Conservation (phyloP, 2,329 filamentous ascomycete species). For the Atkinsonella texensis region DNA sequence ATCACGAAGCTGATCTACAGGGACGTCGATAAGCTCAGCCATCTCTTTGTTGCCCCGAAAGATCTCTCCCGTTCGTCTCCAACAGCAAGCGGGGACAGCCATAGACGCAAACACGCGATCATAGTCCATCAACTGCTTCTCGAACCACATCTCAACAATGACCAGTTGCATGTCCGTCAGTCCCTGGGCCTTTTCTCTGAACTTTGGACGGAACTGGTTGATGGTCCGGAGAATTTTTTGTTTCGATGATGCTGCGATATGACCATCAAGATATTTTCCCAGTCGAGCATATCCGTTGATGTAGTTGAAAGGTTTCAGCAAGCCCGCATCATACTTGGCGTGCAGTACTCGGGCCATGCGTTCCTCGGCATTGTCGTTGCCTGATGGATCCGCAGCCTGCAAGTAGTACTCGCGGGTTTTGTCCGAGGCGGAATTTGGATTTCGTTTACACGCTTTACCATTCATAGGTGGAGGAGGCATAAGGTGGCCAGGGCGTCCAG, state of each 20-base stretch:
- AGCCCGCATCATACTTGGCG: conserved; percentile 90
- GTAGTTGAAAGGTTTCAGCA: conserved; percentile 96
- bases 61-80: conserved; percentile 93
- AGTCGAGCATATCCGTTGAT: conserved; percentile 89
- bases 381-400: conserved; percentile 88
- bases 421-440: conserved; percentile 58
- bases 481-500: conserved; percentile 19
- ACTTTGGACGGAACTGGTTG: conserved; percentile 88
- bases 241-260: conserved; percentile 71
- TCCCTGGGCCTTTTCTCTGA: conserved; percentile 84
- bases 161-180: conserved; percentile 91
- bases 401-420: conserved; percentile 86
- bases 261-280: conserved; percentile 80
- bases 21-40: conserved; percentile 89
- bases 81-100: conserved; percentile 96
- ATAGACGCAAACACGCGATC: conserved; percentile 97
- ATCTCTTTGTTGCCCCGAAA: conserved; percentile 98
- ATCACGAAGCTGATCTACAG: conserved; percentile 81
- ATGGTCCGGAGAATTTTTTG: conserved; percentile 87
- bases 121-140: conserved; percentile 91
- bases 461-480: conserved; percentile 37
- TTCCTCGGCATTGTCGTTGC: conserved; percentile 74
- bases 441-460: conserved; percentile 44
- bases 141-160: conserved; percentile 98
- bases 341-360: conserved; percentile 89